Base-by-base conservation (phyloP, 441 rosid genomes). In the Macaranga tanarius region DNA sequence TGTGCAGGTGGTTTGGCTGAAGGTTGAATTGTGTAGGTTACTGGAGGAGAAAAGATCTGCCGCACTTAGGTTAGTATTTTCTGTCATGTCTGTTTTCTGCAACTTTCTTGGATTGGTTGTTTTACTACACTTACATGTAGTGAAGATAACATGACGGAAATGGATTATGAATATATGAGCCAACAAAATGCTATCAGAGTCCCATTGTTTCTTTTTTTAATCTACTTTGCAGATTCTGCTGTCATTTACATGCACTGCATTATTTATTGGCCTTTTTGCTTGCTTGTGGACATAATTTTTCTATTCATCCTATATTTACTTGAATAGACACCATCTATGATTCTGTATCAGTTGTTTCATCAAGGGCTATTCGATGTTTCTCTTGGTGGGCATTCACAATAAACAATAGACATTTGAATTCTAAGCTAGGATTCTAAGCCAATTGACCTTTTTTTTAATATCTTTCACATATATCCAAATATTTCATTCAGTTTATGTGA, bases 31-130 rank as follows among this genome's bases (percentile, higher is more conserved):
- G 77, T 93, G 98, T 86, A 89, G 89, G 75, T 84, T 96, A 84
- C 86, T 96, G 79, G 97, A 96, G 79, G 99, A 96, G 80, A 96
- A 96, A 88, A 86, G 96, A 93, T 89, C 97, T 68, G 90, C 98
- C 76, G 55, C 82, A 59, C 95, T 96, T 78, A 93, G 99, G 99
- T 92, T 73, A 69, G 78, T 77, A 58, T 67, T 67, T 77, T 73
- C 72, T 72, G 22, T 28, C 31, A 47, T 72, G 48, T 70, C 72
- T 77, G 59, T 63, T 75, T 71, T 55, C 64, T 56, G 67, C 47
- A 16, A 67, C n/a, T 23, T 70, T 70, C 51, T 31, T 71, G 61
- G 55, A 54, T 23, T n/a, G 26, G 17, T 61, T 45, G 68, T 16
- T 28, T 26, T 26, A 19, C 67, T 42, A 52, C 13, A 44, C 31